Percentiles rank a stretch among this genome's conserved stretches.
Evolutionary conservation across 1,139 yeast genomes (phyloP).

Genomic region (Chernovozyma aurita): DNA sequence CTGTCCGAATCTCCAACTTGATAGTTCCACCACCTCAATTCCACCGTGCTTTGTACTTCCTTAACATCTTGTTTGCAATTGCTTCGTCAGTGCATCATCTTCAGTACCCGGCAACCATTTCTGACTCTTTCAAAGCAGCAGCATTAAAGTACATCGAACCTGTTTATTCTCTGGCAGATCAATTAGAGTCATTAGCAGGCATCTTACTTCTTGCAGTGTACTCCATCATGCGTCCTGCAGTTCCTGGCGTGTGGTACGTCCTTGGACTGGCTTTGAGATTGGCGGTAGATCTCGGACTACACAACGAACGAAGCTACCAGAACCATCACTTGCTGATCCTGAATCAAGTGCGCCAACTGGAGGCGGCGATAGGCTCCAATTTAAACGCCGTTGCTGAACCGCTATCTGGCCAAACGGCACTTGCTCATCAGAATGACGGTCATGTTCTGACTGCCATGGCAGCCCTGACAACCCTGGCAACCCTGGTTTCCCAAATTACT

Average conservation of each 20-base stretch:
- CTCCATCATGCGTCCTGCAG: slow-evolving; percentile 70
- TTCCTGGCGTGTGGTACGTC: slow-evolving; percentile 92
- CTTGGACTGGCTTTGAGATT: slow-evolving; percentile 76
- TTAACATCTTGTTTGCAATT: slow-evolving; percentile 74
- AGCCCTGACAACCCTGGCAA: not conserved
- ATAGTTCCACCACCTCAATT: slow-evolving; percentile 44
- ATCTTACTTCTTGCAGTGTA: slow-evolving; percentile 63
- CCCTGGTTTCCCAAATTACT: no score
- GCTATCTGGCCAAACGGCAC: not conserved
- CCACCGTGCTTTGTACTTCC: slow-evolving; percentile 49
- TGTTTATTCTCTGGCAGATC: slow-evolving; percentile 54
- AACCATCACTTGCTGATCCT: not conserved
- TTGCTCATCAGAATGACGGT: not conserved
- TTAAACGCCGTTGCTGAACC: not conserved
- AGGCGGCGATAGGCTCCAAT: not conserved
- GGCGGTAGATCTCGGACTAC: slow-evolving; percentile 80
- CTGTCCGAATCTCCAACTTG: slow-evolving; percentile 26
- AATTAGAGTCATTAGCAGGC: slow-evolving; percentile 71
- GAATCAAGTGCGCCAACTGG: not conserved
- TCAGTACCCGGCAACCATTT: slow-evolving; percentile 60
- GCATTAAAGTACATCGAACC: slow-evolving; percentile 61
- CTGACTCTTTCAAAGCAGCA: slow-evolving; percentile 69
- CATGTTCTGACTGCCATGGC: not conserved
- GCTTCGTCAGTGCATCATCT: slow-evolving; percentile 74
- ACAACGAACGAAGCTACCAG: slow-evolving; percentile 43